Conservation (phyloP, 768 basidiomycete genomes). For the Lactifluus rugatus region DNA sequence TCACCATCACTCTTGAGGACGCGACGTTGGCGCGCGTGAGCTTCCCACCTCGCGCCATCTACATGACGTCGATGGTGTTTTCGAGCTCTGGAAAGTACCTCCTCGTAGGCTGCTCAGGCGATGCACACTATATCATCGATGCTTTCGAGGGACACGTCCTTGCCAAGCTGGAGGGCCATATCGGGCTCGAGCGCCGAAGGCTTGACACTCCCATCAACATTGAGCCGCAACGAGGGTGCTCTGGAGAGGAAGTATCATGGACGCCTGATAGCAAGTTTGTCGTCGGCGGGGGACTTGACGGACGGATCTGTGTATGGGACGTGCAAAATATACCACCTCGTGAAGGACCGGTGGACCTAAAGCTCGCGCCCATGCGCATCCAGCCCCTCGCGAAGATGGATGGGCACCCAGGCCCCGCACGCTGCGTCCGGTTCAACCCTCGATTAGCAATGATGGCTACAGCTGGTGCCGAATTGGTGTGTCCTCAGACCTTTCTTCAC, state of each 20-base stretch:
- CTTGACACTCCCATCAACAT: slow-evolving; percentile 41
- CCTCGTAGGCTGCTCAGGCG: slow-evolving; percentile 85
- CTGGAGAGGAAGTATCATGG: slow-evolving; percentile 92
- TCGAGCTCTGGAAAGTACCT: slow-evolving; percentile 86
- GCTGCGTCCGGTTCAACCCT: slow-evolving; percentile 89
- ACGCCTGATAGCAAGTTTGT: slow-evolving; percentile 91
- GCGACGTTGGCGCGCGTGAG: slow-evolving; percentile 62
- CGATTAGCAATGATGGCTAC: slow-evolving; percentile 79
- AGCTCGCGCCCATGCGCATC: slow-evolving; percentile 42
- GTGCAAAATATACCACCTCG: slow-evolving; percentile 49
- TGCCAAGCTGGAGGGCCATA: slow-evolving; percentile 77
- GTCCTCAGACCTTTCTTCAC: slow-evolving; percentile 19
- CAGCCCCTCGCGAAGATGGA: slow-evolving; percentile 47
- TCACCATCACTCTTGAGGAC: slow-evolving; percentile 75
- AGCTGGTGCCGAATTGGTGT: slow-evolving; percentile 76
- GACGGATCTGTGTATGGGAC: slow-evolving; percentile 84
- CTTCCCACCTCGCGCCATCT: slow-evolving; percentile 80
- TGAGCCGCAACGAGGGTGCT: slow-evolving; percentile 66
- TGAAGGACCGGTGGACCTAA: slow-evolving; percentile 45
- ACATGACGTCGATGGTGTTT: slow-evolving; percentile 86
- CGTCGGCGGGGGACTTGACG: slow-evolving; percentile 76
- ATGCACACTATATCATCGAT: slow-evolving; percentile 90
- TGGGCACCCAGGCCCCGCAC: slow-evolving; percentile 72
- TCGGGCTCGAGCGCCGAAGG: slow-evolving; percentile 67
- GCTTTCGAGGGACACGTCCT: slow-evolving; percentile 79